These are phyloP conservation scores for Pseudoperonospora humuli DNA, from an alignment of 352 stramenopile genomes.

Conservation along the genomic window DNA sequence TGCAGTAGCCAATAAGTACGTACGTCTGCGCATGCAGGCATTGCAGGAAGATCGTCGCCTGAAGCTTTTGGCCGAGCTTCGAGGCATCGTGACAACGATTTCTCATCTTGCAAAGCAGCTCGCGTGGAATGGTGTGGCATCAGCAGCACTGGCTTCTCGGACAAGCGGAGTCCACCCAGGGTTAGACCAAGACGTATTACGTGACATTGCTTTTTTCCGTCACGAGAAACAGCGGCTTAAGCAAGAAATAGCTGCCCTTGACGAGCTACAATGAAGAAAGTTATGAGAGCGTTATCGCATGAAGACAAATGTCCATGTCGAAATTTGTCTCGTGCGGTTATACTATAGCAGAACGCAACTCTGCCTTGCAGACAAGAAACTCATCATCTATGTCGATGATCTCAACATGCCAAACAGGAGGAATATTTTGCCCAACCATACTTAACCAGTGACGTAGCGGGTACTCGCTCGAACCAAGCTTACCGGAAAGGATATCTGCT, in stretches of 20 bases:
- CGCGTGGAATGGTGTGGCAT: conserved; percentile 30
- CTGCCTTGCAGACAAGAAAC: too few species aligned
- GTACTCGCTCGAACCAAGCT: too few species aligned
- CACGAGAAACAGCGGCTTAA: conserved; percentile 33
- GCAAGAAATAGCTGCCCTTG: conserved; percentile 20
- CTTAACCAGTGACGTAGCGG: too few species aligned
- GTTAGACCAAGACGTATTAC: conserved; percentile 27
- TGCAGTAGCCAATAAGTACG: conserved; percentile 21
- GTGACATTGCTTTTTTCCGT: conserved; percentile 43
- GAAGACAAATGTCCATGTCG: too few species aligned
- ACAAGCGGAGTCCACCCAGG: conserved; percentile 7
- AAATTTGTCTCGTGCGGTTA: too few species aligned
- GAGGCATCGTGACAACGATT: conserved; percentile 30
- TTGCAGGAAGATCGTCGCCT: conserved; percentile 27
- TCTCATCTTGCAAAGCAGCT: conserved; percentile 28
- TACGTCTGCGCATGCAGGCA: conserved; percentile 20
- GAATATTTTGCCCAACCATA: too few species aligned
- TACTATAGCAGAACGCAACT: too few species aligned
- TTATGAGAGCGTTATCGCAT: too few species aligned
- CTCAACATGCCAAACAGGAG: too few species aligned
- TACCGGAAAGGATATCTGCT: too few species aligned
- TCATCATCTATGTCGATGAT: too few species aligned
- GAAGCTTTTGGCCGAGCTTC: conserved; percentile 34
- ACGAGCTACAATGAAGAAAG: too few species aligned
- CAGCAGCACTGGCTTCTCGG: conserved; percentile 16